Conservation (phyloP, 257 asterid species). For the Solanum virginianum region DNA sequence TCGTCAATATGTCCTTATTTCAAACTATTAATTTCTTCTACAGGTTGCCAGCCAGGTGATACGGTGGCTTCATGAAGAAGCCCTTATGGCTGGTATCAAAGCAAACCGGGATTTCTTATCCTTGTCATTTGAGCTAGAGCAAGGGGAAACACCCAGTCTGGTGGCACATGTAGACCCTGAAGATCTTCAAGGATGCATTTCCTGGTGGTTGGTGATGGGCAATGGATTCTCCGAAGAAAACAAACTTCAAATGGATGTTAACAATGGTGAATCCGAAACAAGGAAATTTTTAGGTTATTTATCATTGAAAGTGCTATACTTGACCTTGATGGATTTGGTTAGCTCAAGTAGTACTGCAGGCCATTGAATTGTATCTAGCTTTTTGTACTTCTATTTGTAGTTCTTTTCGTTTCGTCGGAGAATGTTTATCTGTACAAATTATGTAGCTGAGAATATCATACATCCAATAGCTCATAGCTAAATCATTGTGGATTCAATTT, state of each 20-base stretch:
- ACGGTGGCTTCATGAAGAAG: conserved; percentile 89
- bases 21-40: neutral
- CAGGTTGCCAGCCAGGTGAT: conserved; percentile 87
- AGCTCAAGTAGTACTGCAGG: conserved; percentile 55
- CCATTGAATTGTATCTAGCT: neutral
- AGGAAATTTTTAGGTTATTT: conserved; percentile 67
- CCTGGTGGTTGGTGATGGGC: conserved; percentile 83
- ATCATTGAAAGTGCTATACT: conserved; percentile 57
- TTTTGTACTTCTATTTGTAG: neutral
- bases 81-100: conserved; percentile 65
- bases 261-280: conserved; percentile 40
- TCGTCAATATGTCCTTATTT: neutral
- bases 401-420: neutral
- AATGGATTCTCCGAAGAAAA: conserved; percentile 46
- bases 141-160: conserved; percentile 58
- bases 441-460: neutral
- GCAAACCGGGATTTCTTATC: conserved; percentile 68
- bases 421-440: neutral
- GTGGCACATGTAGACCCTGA: conserved; percentile 87
- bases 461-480: neutral
- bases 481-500: neutral
- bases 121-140: conserved; percentile 76
- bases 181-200: conserved; percentile 70
- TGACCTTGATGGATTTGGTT: conserved; percentile 66
- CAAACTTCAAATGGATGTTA: conserved; percentile 32